Percentiles rank a stretch among this genome's conserved stretches.
phyloP scores from a whole-genome alignment of 345 rosid species.

The Populus pruinosa region DNA sequence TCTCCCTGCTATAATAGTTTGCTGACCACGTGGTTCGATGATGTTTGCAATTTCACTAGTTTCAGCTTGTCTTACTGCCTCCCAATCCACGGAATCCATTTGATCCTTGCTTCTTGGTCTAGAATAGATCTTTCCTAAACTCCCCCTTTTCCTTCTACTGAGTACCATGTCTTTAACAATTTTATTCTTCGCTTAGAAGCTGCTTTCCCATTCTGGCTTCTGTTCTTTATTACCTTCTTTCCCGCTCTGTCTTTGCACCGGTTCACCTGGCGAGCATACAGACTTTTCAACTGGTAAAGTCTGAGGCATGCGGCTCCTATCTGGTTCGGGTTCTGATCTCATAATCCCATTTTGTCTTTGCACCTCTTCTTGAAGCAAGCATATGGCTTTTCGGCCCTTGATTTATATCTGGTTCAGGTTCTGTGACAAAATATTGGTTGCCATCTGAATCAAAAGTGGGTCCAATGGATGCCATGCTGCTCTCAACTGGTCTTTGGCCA shows the following conservation, averaged over 20 bases:
- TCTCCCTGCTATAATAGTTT: slow-evolving; percentile 27
- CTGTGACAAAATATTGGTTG: slow-evolving; percentile 22
- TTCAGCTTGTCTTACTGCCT: slow-evolving; percentile 41
- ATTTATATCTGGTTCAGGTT: slow-evolving; percentile 18
- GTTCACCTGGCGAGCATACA: too few species aligned
- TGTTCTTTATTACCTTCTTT: too few species aligned
- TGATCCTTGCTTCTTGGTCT: slow-evolving; percentile 25
- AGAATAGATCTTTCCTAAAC: slow-evolving; percentile 31
- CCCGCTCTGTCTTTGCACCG: too few species aligned
- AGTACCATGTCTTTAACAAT: slow-evolving; percentile 8
- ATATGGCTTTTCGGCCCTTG: neutral
- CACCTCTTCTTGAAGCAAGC: too few species aligned
- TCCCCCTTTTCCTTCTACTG: slow-evolving; percentile 39
- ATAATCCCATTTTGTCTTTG: too few species aligned
- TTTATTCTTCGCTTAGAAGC: slow-evolving; percentile 17
- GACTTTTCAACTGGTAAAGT: too few species aligned
- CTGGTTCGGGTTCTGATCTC: too few species aligned
- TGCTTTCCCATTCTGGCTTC: neutral
- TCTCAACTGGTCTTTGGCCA: neutral
- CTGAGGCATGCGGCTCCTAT: too few species aligned
- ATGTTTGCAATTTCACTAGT: slow-evolving; percentile 18
- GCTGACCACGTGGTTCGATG: slow-evolving; percentile 56
- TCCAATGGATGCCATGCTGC: neutral
- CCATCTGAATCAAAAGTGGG: slow-evolving; percentile 4
- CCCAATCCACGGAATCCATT: slow-evolving; percentile 65